Evolutionary conservation across 768 basidiomycete species (phyloP), one percentile per base, ranked within the genome.

Genomic region (Cantharellus cinnabarinus): DNA sequence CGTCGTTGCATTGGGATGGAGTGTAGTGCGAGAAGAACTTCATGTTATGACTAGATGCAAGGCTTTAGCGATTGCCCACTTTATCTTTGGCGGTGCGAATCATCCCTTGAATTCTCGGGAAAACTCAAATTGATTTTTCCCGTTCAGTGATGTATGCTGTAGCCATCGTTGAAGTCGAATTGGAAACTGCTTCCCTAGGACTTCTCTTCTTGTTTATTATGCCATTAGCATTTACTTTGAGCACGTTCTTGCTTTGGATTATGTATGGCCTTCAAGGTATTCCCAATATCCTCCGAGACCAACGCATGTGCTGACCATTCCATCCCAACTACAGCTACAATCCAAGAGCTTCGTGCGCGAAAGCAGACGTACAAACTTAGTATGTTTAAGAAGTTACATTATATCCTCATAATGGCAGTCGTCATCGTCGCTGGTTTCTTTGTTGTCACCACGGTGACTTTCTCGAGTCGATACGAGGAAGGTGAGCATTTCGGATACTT

Each of bases 231-330:
- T 85, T 98, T 71, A 91, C 90, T 0, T 75, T 99, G n/a, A 94
- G 90, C 60, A 83, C 83, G 1, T 99, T 97, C 75, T 76, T 99
- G 35, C 76, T 94, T 63, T 98, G 94, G 94, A 97, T 94, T 57
- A 79, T 94, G 72, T 84, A 91, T 68, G 79, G 86, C 5, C 73
- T 95, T 55, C 91, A 89, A 42, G 56, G 56, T 57, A 40, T 34
- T 1, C 50, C 40, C 52, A 7, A 15, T 61, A 62, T 59, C 63
- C 62, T 56, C 35, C 52, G 10, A 37, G 37, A 7, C 40, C 37
- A 7, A 10, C 15, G 34, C 7, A 57, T 57, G 7, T 5, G 39
- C 41, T 40, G 38, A 57, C 40, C 37, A 15, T 42, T 7, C 39
- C 14, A 10, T 10, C 38, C 38, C 42, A 61, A 54, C 5, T 54